A percentile compares a stretch with the other conserved stretches of the same genome.
phyloP scores from a whole-genome alignment of 2,329 filamentous ascomycete species.

The Pseudodiploospora longispora region DNA sequence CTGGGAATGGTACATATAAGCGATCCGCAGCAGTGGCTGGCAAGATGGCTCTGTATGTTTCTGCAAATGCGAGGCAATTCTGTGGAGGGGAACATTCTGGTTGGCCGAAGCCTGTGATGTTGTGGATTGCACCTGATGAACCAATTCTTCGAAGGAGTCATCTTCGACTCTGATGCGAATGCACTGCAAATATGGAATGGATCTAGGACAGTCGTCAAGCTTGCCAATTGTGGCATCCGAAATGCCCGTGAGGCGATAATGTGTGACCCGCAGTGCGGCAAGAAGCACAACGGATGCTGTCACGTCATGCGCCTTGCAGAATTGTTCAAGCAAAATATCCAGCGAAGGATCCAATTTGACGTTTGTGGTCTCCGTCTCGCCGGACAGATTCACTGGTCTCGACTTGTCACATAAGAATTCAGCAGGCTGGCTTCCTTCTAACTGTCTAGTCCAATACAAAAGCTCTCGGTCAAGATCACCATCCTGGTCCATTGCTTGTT shows the following conservation, averaged over 20 bases:
- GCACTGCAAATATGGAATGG: conserved; percentile 9
- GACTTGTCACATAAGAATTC: conserved; percentile 10
- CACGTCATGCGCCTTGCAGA: conserved; percentile 2
- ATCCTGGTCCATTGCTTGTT: too few species aligned
- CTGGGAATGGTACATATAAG: conserved; percentile 14
- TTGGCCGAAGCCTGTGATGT: conserved; percentile 9
- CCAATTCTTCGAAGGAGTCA: conserved; percentile 8
- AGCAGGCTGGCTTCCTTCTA: conserved; percentile 6
- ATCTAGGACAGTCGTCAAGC: conserved; percentile 7
- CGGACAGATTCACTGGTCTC: conserved; percentile 8
- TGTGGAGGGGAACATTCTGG: conserved; percentile 13
- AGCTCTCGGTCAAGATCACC: too few species aligned
- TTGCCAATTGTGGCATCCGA: conserved; percentile 15
- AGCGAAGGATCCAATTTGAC: conserved; percentile 4
- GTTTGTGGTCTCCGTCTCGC: conserved; percentile 1
- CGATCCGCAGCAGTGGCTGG: conserved; percentile 11
- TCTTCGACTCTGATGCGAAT: conserved; percentile 12
- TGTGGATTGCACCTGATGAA: conserved; percentile 9
- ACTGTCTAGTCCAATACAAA: too few species aligned
- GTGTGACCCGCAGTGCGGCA: conserved; percentile 15
- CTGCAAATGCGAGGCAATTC: conserved; percentile 6
- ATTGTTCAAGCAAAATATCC: conserved; percentile 4
- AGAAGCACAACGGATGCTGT: conserved; percentile 12
- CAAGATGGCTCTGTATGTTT: conserved; percentile 10
- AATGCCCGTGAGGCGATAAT: conserved; percentile 17